Base-by-base conservation (phyloP, 2,329 filamentous ascomycete species). In the Colletotrichum sp. region DNA sequence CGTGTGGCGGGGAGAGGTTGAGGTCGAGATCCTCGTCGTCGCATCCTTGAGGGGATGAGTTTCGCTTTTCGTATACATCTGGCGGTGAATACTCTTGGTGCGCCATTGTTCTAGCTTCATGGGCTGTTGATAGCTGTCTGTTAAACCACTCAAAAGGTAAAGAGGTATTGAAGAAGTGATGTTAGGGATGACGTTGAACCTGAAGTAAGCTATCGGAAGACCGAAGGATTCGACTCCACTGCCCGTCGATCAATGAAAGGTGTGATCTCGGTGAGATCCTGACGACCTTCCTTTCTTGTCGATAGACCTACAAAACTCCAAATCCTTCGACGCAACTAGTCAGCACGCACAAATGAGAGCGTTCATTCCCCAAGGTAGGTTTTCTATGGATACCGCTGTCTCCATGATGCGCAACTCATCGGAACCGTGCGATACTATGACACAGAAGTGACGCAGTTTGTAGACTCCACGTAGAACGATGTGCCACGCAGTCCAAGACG, bases 1-100 rank as follows among this genome's bases (percentile, higher is more conserved):
- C 1, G 6, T 7, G 0, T 48, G 0, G 43, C 0, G n/a, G 43
- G 6, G n/a, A 21, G 9, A 21, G 10, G n/a, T 43, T 6, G 9
- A 0, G 0, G 16, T 12, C 3, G 18, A 48, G 5, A 0, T n/a
- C 18, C 2, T 48, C 43, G 1, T 48, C n/a, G 1, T 8, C 10
- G 43, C 10, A 48, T 1, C 21, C 43, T 7, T 48, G 43, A 0
- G 10, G 1, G 10, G 3, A 1, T 4, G 38, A n/a, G 0, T 0
- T 48, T 0, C 2, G 18, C 18, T 48, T 48, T 48, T 48, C 43
- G n/a, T 21, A 3, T 1, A 48, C 6, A 4, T 13, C 10, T 48
- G 10, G 9, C 3, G 1, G 10, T 21, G 10, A 48, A 48, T 48
- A 8, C 3, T 13, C 3, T 48, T 48, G 18, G 10, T 48, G 43